Evolutionary conservation across 2,329 filamentous ascomycete genomes (phyloP), one percentile per base, ranked within the genome.

Genomic region (Apiospora koreana): DNA sequence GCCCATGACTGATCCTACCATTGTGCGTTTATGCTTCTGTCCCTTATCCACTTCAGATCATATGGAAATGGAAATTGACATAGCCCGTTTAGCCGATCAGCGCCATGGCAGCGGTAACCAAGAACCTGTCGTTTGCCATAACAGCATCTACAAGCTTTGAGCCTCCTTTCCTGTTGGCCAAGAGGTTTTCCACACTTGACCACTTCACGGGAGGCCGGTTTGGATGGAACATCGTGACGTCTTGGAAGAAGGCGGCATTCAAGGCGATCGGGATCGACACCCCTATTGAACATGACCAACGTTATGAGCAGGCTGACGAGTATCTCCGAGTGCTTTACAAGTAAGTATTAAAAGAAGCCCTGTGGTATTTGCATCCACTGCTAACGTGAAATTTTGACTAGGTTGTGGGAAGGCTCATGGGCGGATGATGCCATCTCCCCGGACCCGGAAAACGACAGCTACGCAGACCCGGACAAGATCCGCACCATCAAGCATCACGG

Each of bases 71-170:
- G 16, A n/a, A 54, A 28, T 23, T 54, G 48, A 54, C 16, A 54
- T 31, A 14, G 6, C 14, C 4, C 14, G 21, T 31, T 3, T 69
- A 89, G 86, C 87, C 88, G 2, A 89, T 91, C 69, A 85, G 85
- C 2, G 89, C 89, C 42, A 92, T 92, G 89, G 89, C 89, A 3
- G 88, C 89, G 0, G 89, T 90, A 41, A 91, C 89, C 0, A 91
- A 89, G 79, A 89, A 89, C 67, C 80, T 92, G 2, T 82, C 84
- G 0, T 91, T 91, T 73, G 89, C 85, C 1, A 89, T 92, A 71
- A 91, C 89, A 0, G 87, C 88, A 0, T 89, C 87, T 0, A 91
- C 89, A 2, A 87, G 87, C 0, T 92, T 90, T 70, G 88, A 91
- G 72, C 86, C 87, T 0, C 89, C 89, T 0, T 91, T 89, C 70